Conservation (phyloP, 441 rosid genomes). For the Capsella rubella region DNA sequence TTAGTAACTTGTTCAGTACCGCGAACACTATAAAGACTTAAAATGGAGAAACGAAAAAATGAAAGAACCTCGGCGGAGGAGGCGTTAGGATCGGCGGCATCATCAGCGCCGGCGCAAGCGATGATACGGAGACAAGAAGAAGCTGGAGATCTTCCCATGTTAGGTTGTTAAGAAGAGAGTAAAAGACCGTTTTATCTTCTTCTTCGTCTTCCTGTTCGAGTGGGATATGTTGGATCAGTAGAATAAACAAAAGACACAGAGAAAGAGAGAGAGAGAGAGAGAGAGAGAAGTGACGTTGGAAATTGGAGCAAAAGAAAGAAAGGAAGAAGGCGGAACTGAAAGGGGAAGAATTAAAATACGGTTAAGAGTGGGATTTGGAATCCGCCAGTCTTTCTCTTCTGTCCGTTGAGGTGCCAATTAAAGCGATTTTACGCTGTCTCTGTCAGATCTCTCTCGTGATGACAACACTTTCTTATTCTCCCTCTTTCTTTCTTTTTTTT, state of each 20-base stretch:
- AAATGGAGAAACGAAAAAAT: not conserved
- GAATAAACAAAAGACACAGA: constrained; percentile 9
- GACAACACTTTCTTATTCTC: constrained; percentile 31
- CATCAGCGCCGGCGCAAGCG: constrained; percentile 71
- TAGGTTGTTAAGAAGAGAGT: not conserved
- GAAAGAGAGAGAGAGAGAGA: not conserved
- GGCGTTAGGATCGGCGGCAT: constrained; percentile 41
- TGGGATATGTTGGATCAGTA: constrained; percentile 34
- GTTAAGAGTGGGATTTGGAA: constrained; percentile 46
- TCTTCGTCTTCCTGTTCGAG: not conserved
- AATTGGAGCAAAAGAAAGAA: not conserved
- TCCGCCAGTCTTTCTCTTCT: constrained; percentile 59
- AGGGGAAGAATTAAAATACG: constrained; percentile 47
- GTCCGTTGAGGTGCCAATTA: constrained; percentile 50
- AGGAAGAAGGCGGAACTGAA: constrained; percentile 56
- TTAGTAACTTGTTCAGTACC: not conserved
- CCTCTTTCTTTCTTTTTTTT: not conserved
- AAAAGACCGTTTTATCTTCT: constrained; percentile 32
- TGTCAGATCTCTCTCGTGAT: constrained; percentile 49
- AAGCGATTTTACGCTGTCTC: constrained; percentile 47
- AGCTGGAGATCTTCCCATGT: constrained; percentile 80
- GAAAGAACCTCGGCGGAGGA: constrained; percentile 58
- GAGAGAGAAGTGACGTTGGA: too few relatives aligned
- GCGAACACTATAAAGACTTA: too few relatives aligned
- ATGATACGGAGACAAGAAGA: constrained; percentile 87